phyloP scores from a whole-genome alignment of 768 basidiomycete genomes.

The Trametes villosa region DNA sequence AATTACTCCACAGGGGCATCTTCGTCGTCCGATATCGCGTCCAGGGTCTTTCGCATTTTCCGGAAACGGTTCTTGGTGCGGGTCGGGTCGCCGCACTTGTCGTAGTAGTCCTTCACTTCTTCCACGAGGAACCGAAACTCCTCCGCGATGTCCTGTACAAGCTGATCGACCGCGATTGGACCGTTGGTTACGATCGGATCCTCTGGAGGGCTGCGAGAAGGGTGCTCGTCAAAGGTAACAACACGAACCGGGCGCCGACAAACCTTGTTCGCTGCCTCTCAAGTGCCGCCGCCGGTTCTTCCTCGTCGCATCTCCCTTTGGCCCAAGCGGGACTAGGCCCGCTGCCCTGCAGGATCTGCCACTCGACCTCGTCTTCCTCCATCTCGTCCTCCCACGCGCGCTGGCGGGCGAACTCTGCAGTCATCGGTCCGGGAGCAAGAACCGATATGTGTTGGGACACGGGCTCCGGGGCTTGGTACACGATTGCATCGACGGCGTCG shows the following conservation, averaged over 20 bases:
- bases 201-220: slow-evolving; percentile 11
- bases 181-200: slow-evolving; percentile 4
- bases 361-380: slow-evolving; percentile 66
- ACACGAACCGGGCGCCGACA: slow-evolving; percentile 21
- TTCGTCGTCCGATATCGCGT: slow-evolving; percentile 29
- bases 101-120: slow-evolving; percentile 81
- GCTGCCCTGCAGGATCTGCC: slow-evolving; percentile 67
- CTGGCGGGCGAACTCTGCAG: slow-evolving; percentile 40
- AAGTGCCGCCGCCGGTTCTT: slow-evolving; percentile 29
- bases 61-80: slow-evolving; percentile 68
- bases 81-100: slow-evolving; percentile 71
- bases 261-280: slow-evolving; percentile 54
- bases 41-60: slow-evolving; percentile 59
- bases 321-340: slow-evolving; percentile 68
- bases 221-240: neutral
- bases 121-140: slow-evolving; percentile 73
- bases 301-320: slow-evolving; percentile 56
- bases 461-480: slow-evolving; percentile 17
- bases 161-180: slow-evolving; percentile 69
- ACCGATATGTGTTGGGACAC: slow-evolving; percentile 22
- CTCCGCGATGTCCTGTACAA: slow-evolving; percentile 65
- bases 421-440: slow-evolving; percentile 27
- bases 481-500: slow-evolving; percentile 13
- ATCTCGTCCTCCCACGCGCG: slow-evolving; percentile 69
- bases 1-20: neutral